Conservation (phyloP, 306 rosid genomes). For the Albizia julibrissin region DNA sequence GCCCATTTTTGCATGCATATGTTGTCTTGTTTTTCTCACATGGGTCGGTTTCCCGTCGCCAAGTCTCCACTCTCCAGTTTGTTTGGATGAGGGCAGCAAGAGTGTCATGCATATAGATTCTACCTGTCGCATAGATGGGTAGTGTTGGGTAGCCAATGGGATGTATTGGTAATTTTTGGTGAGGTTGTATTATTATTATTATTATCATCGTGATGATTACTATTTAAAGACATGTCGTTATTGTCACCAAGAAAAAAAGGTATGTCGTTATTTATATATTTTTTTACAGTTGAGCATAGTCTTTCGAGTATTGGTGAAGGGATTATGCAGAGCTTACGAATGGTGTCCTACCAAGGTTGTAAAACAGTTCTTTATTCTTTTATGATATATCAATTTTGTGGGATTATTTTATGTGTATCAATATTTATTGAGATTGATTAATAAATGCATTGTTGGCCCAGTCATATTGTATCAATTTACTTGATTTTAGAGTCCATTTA, state of each 20-base stretch:
- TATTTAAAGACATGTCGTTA: conserved; percentile 16
- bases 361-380: conserved; percentile 50
- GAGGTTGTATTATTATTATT: conserved; percentile 32
- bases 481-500: too few relatives aligned
- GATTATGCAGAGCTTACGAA: conserved; percentile 47
- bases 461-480: too few relatives aligned
- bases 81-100: conserved; percentile 28
- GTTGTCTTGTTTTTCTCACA: not conserved
- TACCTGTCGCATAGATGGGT: conserved; percentile 52
- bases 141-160: conserved; percentile 44
- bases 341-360: conserved; percentile 49
- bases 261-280: not conserved
- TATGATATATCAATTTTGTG: conserved; percentile 38
- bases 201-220: conserved; percentile 11
- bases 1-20: conserved; percentile 28
- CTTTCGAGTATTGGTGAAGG: conserved; percentile 33
- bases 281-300: conserved; percentile 39
- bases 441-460: too few relatives aligned
- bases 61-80: conserved; percentile 20
- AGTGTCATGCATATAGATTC: conserved; percentile 38
- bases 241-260: not conserved
- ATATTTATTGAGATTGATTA: not conserved
- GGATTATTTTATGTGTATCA: conserved; percentile 25
- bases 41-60: not conserved
- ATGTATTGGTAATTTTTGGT: conserved; percentile 46